Evolutionary conservation across 2,329 filamentous ascomycete genomes (phyloP).

Genomic region (Talaromyces islandicus): DNA sequence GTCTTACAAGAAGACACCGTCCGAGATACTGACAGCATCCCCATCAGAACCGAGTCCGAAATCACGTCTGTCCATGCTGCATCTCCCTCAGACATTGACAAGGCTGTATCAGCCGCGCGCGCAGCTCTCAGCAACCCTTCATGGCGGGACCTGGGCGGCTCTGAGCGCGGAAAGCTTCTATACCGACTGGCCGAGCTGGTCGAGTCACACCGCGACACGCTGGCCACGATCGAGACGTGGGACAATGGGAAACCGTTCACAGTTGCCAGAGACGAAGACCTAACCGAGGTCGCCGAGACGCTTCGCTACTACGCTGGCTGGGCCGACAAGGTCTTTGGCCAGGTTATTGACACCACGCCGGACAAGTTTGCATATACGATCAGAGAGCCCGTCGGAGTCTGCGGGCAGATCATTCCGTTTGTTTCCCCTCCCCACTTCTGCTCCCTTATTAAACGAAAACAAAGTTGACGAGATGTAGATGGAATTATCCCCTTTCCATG

Average conservation of each 20-base stretch:
- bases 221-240: slow-evolving; percentile 23
- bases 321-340: slow-evolving; percentile 72
- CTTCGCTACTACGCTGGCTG: slow-evolving; percentile 73
- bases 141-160: slow-evolving; percentile 56
- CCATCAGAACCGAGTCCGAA: slow-evolving; percentile 51
- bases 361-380: slow-evolving; percentile 71
- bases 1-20: neutral
- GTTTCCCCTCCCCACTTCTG: neutral
- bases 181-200: slow-evolving; percentile 22
- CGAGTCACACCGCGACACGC: slow-evolving; percentile 19
- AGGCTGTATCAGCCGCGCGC: slow-evolving; percentile 61
- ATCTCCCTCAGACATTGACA: slow-evolving; percentile 59
- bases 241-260: slow-evolving; percentile 57
- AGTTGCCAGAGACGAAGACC: slow-evolving; percentile 57
- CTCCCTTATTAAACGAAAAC: too few relatives aligned
- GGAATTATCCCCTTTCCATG: slow-evolving; percentile 76
- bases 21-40: neutral
- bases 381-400: slow-evolving; percentile 71
- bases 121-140: slow-evolving; percentile 59
- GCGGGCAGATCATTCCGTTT: slow-evolving; percentile 64
- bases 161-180: slow-evolving; percentile 19
- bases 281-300: slow-evolving; percentile 54
- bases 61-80: slow-evolving; percentile 65
- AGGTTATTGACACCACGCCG: slow-evolving; percentile 65
- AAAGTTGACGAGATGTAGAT: slow-evolving; percentile 27